These are phyloP conservation scores for Hygrophila difformis DNA, from an alignment of 257 asterid species.

Conservation along the genomic window DNA sequence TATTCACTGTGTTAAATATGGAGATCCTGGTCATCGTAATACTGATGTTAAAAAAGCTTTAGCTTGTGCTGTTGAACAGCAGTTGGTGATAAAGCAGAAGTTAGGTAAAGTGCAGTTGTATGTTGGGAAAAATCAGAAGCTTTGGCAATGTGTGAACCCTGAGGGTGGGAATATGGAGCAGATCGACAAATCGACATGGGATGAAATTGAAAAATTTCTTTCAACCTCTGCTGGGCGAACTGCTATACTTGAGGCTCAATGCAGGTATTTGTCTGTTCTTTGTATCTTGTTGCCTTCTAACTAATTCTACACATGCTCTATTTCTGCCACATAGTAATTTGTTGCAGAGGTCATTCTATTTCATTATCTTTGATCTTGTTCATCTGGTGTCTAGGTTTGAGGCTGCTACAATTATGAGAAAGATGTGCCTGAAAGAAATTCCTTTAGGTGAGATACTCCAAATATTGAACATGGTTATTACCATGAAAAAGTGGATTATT, in stretches of 20 bases:
- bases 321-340: not conserved
- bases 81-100: slow-evolving; percentile 61
- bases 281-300: not conserved
- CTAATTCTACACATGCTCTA: not conserved
- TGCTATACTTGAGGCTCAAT: slow-evolving; percentile 53
- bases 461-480: slow-evolving; percentile 73
- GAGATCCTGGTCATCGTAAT: slow-evolving; percentile 53
- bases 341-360: not conserved
- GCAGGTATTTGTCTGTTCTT: slow-evolving; percentile 52
- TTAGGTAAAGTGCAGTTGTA: slow-evolving; percentile 35
- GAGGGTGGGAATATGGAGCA: slow-evolving; percentile 43
- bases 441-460: slow-evolving; percentile 76
- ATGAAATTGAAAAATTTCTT: slow-evolving; percentile 60
- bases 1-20: slow-evolving; percentile 61
- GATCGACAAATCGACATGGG: slow-evolving; percentile 60
- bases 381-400: slow-evolving; percentile 55
- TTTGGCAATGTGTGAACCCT: slow-evolving; percentile 80
- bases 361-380: slow-evolving; percentile 14
- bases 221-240: slow-evolving; percentile 67
- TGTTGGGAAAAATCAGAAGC: slow-evolving; percentile 65
- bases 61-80: slow-evolving; percentile 67
- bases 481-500: slow-evolving; percentile 64
- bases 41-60: slow-evolving; percentile 86
- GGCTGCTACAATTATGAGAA: slow-evolving; percentile 78
- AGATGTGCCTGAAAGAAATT: slow-evolving; percentile 54